These are phyloP conservation scores for Alternaria sp. DNA, from an alignment of 2,329 filamentous ascomycete species.

Conservation along the genomic window DNA sequence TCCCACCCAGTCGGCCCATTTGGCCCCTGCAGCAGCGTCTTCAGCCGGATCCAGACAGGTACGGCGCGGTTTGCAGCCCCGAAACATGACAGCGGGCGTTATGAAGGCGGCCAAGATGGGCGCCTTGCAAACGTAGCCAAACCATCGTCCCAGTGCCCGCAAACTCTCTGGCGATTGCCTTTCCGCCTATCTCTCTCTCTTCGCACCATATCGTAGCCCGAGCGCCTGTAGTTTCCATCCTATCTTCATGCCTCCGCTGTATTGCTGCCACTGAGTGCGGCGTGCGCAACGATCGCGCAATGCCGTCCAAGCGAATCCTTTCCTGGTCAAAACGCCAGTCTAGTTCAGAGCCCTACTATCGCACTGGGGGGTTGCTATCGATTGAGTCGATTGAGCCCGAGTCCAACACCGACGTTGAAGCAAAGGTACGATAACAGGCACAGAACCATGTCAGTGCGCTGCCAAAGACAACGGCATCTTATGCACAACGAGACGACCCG, in stretches of 20 bases:
- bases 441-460: slow-evolving; percentile 28
- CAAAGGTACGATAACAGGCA: slow-evolving; percentile 40
- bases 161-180: not conserved
- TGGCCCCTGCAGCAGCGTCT: slow-evolving; percentile 17
- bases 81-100: slow-evolving; percentile 15
- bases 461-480: slow-evolving; percentile 43
- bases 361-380: slow-evolving; percentile 48
- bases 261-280: slow-evolving; percentile 1
- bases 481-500: slow-evolving; percentile 31
- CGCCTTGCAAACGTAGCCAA: slow-evolving; percentile 12
- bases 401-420: slow-evolving; percentile 18
- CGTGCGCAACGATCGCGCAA: slow-evolving; percentile 19
- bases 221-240: not conserved
- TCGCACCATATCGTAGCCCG: not conserved
- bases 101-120: slow-evolving; percentile 12
- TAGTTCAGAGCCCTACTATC: slow-evolving; percentile 43
- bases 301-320: slow-evolving; percentile 52
- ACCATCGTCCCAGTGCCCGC: not conserved
- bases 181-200: not conserved
- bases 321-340: slow-evolving; percentile 53
- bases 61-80: slow-evolving; percentile 10
- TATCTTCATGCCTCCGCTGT: slow-evolving; percentile 10
- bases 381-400: slow-evolving; percentile 34
- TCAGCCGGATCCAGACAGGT: not conserved
- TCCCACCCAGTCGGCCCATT: slow-evolving; percentile 12